phyloP scores from a whole-genome alignment of 192 early-diverging fungal genomes.

The Mortierella antarctica region DNA sequence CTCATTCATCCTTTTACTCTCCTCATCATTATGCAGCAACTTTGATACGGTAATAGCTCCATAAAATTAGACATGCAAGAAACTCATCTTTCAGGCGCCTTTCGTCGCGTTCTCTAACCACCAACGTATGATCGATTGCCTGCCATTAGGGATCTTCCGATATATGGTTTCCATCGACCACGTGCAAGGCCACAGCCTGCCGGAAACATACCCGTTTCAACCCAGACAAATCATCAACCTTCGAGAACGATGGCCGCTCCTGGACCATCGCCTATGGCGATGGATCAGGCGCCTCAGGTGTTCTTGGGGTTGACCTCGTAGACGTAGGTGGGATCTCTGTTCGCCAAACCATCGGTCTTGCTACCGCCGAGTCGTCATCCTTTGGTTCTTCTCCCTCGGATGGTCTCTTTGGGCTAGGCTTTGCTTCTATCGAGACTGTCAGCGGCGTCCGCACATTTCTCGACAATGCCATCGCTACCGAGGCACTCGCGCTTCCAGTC shows the following conservation, averaged over 20 bases:
- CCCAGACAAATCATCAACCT: conserved; percentile 59
- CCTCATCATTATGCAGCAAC: not conserved
- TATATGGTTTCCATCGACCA: conserved; percentile 64
- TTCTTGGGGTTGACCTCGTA: conserved; percentile 61
- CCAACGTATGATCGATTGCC: conserved; percentile 27
- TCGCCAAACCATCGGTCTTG: conserved; percentile 69
- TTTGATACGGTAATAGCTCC: conserved; percentile 55
- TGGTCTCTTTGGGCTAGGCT: conserved; percentile 74
- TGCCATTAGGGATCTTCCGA: conserved; percentile 62
- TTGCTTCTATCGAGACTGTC: conserved; percentile 58
- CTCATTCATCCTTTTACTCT: not conserved
- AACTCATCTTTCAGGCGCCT: too few species aligned
- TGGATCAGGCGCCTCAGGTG: conserved; percentile 59
- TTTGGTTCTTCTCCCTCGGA: conserved; percentile 68
- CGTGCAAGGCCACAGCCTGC: conserved; percentile 57
- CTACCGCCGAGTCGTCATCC: conserved; percentile 61
- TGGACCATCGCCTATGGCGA: conserved; percentile 75
- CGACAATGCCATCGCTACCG: conserved; percentile 66
- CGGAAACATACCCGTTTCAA: conserved; percentile 59
- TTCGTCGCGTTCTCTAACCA: not conserved
- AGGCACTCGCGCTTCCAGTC: conserved; percentile 61
- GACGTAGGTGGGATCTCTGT: conserved; percentile 68
- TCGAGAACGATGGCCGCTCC: conserved; percentile 63
- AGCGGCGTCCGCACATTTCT: conserved; percentile 58
- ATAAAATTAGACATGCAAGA: not conserved